phyloP scores from a whole-genome alignment of 1,284 basidiomycete species.

The Phenoliferia sp. region DNA sequence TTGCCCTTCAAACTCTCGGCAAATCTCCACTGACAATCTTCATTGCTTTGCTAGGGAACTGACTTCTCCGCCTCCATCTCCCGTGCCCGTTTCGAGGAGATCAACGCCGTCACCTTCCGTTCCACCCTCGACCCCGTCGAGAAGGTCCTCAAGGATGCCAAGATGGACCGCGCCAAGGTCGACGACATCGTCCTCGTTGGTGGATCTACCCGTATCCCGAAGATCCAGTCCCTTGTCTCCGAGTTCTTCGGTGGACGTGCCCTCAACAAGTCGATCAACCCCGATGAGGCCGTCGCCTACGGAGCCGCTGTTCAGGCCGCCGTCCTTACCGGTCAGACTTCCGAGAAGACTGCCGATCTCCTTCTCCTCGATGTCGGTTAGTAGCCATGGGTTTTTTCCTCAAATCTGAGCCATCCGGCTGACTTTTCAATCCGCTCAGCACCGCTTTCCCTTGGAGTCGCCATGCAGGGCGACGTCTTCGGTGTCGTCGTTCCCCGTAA shows the following conservation, averaged over 20 bases:
- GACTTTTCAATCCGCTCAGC: constrained; percentile 44
- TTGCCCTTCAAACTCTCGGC: constrained; percentile 5
- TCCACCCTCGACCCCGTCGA: constrained; percentile 97
- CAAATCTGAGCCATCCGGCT: not conserved
- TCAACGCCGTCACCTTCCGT: constrained; percentile 91
- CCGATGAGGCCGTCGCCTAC: constrained; percentile 49
- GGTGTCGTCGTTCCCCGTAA: constrained; percentile 94
- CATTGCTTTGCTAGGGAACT: constrained; percentile 29
- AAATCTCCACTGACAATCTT: constrained; percentile 34
- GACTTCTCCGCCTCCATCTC: constrained; percentile 96
- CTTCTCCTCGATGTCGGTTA: constrained; percentile 78
- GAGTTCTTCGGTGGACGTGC: constrained; percentile 97
- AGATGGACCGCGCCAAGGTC: constrained; percentile 87
- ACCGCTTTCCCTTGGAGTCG: constrained; percentile 93
- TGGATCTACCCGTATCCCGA: constrained; percentile 97
- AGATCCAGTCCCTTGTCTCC: constrained; percentile 95
- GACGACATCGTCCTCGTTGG: constrained; percentile 99
- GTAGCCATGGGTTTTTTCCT: not conserved
- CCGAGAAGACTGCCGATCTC: constrained; percentile 91
- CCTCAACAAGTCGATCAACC: constrained; percentile 84
- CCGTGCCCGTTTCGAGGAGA: constrained; percentile 99
- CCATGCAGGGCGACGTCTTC: constrained; percentile 97
- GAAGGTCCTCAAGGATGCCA: constrained; percentile 98
- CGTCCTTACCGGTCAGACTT: constrained; percentile 91
- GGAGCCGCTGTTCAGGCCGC: constrained; percentile 97